phyloP scores from a whole-genome alignment of 2,329 filamentous ascomycete species.

The Boeremia exigua region DNA sequence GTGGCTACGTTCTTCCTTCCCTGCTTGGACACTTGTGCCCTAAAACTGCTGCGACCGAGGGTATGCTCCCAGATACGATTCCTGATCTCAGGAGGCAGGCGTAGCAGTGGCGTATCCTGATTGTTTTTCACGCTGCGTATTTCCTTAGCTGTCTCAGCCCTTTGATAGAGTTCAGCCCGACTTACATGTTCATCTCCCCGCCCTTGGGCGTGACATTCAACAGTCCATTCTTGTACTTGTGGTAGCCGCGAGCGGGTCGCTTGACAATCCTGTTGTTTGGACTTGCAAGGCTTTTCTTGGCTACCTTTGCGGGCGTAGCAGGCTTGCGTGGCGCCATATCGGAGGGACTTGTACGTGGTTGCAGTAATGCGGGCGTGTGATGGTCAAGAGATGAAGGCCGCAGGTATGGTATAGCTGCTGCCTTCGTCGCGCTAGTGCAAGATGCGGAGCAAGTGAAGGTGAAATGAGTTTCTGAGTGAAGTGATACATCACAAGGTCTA shows the following conservation, averaged over 20 bases:
- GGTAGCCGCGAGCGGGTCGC: constrained; percentile 1
- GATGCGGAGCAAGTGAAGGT: background rate
- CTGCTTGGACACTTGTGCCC: background rate
- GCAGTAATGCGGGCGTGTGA: background rate
- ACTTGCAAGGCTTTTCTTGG: background rate
- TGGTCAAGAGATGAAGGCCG: background rate
- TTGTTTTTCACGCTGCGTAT: constrained; percentile 15
- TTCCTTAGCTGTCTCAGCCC: background rate
- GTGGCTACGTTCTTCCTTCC: background rate
- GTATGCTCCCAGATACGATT: constrained; percentile 22
- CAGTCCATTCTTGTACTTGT: background rate
- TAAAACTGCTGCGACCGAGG: constrained; percentile 15
- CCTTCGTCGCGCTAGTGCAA: background rate
- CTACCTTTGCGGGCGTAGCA: background rate
- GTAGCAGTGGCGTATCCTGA: constrained; percentile 17
- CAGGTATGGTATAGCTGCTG: background rate
- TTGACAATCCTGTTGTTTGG: background rate
- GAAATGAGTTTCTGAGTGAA: background rate
- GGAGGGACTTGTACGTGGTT: background rate
- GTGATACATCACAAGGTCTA: background rate
- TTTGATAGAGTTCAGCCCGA: background rate
- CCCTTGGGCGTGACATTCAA: background rate
- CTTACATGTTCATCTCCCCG: background rate
- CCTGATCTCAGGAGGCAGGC: constrained; percentile 23
- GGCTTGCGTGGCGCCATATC: constrained; percentile 1